phyloP scores from a whole-genome alignment of 1,284 basidiomycete genomes.

The Pseudozyma thailandica region DNA sequence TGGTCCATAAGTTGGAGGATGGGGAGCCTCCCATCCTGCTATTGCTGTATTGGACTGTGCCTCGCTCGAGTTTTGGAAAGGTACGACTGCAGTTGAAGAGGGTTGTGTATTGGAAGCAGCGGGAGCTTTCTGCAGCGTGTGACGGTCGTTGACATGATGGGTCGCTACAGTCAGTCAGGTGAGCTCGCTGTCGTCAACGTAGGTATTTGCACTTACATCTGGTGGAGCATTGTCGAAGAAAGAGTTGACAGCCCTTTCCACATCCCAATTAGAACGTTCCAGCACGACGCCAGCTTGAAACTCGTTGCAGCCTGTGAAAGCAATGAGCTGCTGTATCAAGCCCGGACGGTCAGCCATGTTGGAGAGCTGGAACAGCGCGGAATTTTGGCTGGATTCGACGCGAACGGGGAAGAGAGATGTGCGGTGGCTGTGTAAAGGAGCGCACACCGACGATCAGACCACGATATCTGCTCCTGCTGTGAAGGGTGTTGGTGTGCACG shows the following conservation, averaged over 20 bases:
- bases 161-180: neutral
- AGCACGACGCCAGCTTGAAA: conserved; percentile 31
- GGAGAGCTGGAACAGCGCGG: neutral
- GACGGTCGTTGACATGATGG: neutral
- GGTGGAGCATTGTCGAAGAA: conserved; percentile 51
- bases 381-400: neutral
- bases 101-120: conserved; percentile 6
- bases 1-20: conserved; percentile 15
- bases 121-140: conserved; percentile 7
- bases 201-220: conserved; percentile 23
- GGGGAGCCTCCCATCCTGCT: conserved; percentile 23
- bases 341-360: conserved; percentile 24
- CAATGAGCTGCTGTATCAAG: conserved; percentile 33
- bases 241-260: conserved; percentile 39
- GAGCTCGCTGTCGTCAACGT: too few relatives aligned
- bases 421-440: too few relatives aligned
- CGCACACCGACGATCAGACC: too few relatives aligned
- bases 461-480: too few relatives aligned
- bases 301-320: conserved; percentile 44
- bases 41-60: conserved; percentile 2
- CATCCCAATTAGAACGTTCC: conserved; percentile 30
- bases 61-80: conserved; percentile 8
- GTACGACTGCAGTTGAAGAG: conserved; percentile 19
- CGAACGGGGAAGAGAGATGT: neutral
- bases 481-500: too few relatives aligned